These are phyloP conservation scores for Paraphaeosphaeria sporulosa DNA, from an alignment of 2,329 filamentous ascomycete genomes.

Conservation along the genomic window DNA sequence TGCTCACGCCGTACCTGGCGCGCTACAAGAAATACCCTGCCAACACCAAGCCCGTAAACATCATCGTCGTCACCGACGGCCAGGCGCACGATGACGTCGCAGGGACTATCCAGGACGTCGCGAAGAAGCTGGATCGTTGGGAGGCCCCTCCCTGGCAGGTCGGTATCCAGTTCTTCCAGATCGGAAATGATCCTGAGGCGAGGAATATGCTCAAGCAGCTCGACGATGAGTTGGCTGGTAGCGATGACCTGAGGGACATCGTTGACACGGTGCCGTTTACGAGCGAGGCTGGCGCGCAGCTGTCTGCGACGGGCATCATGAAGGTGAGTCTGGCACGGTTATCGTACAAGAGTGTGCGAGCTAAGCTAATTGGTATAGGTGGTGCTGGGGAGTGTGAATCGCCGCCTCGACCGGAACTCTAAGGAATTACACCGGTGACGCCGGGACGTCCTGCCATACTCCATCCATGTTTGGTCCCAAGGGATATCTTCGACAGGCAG, in stretches of 20 bases:
- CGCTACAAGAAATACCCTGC: conserved; percentile 59
- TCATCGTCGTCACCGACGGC: conserved; percentile 94
- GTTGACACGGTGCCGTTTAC: conserved; percentile 87
- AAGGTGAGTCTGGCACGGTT: conserved; percentile 58
- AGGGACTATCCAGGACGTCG: conserved; percentile 67
- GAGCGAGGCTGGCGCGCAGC: conserved; percentile 55
- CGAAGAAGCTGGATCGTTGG: conserved; percentile 72
- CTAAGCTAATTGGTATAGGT: conserved; percentile 6
- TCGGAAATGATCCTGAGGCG: conserved; percentile 76
- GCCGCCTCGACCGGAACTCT: conserved; percentile 63
- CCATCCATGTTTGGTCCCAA: neutral
- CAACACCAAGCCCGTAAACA: conserved; percentile 78
- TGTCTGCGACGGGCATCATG: conserved; percentile 76
- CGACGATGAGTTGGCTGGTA: conserved; percentile 71
- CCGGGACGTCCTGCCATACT: neutral
- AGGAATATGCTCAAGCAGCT: conserved; percentile 71
- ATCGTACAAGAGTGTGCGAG: too few relatives aligned
- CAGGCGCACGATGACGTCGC: conserved; percentile 81
- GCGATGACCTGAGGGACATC: conserved; percentile 76
- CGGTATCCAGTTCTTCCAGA: conserved; percentile 95
- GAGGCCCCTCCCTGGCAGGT: conserved; percentile 81
- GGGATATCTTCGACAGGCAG: neutral
- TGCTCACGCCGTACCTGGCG: conserved; percentile 76
- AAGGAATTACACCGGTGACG: conserved; percentile 40
- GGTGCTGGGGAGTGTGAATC: conserved; percentile 79